A percentile compares a stretch with the other conserved stretches of the same genome.
Evolutionary conservation across 176 grass and related monocot genomes (phyloP).

Genomic region (Oryza coarctata): DNA sequence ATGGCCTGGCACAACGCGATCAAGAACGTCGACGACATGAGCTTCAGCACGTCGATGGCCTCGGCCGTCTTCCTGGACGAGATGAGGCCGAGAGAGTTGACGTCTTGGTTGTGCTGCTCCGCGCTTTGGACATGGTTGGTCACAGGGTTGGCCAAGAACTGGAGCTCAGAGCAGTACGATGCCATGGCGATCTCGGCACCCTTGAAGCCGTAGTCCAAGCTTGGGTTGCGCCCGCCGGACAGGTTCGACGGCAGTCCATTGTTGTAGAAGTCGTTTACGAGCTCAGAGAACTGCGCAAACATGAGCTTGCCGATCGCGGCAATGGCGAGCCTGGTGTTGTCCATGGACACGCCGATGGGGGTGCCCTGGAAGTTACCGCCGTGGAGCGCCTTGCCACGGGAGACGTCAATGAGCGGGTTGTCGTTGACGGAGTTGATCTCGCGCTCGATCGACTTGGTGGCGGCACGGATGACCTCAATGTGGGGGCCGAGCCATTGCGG

Average conservation of each 20-base stretch:
- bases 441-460: slow-evolving; percentile 72
- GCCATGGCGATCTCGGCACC: slow-evolving; percentile 94
- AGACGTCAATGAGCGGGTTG: slow-evolving; percentile 89
- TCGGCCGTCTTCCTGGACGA: slow-evolving; percentile 83
- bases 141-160: slow-evolving; percentile 87
- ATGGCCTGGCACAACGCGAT: slow-evolving; percentile 73
- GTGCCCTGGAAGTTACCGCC: slow-evolving; percentile 97
- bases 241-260: slow-evolving; percentile 86
- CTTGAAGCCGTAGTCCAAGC: slow-evolving; percentile 95
- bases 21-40: slow-evolving; percentile 91
- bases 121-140: slow-evolving; percentile 96
- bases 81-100: slow-evolving; percentile 91
- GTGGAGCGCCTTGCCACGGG: slow-evolving; percentile 76
- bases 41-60: slow-evolving; percentile 81
- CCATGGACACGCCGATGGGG: slow-evolving; percentile 92
- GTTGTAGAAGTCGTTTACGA: slow-evolving; percentile 91
- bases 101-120: slow-evolving; percentile 93
- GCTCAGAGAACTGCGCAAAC: slow-evolving; percentile 93
- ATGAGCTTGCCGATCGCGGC: slow-evolving; percentile 94
- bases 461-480: slow-evolving; percentile 77
- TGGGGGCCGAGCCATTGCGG: slow-evolving; percentile 92
- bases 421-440: slow-evolving; percentile 96
- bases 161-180: slow-evolving; percentile 86
- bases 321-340: slow-evolving; percentile 80
- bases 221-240: slow-evolving; percentile 75